Base-by-base conservation (phyloP, 73 alveolate genomes). In the Paramecium caudatum region DNA sequence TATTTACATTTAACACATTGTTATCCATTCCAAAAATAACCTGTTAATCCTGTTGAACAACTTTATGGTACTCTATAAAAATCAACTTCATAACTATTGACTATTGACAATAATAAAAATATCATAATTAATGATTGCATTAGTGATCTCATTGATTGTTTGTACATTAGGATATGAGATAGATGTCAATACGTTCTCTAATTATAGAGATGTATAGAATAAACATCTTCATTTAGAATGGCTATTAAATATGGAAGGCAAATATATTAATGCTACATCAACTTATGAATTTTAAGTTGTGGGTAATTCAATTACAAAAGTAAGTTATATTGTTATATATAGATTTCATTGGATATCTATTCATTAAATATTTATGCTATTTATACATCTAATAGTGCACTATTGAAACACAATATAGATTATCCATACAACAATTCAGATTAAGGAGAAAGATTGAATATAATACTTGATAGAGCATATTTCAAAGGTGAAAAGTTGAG, bases 281-380 rank as follows among this genome's bases (percentile, higher is more conserved):
- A 5, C 19, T 8, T 74, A 37, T 43, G 6, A 19, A 37, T 74
- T 74, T 19, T 12, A 74, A 41, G 62, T 74, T 43, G 49, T 65
- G 10, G 49, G 49, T 13, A 30, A 3, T 32, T 30, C 3, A 33
- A 36, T 65, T 15, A 65, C 27, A n/a, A 33, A 33, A 36, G 83
- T 65, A 65, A 32, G 3, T 4, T 1, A 15, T 32, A 10, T 62
- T 10, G 2, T n/a, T 9, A 10, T 39, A 13, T 39, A 19, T 74
- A 74, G 88, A 74, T 74, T n/a, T 74, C 62, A 17, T 45, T 74
- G 46, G 88, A 74, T 39, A 74, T 74, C 25, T 74, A 74, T 39
- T 15, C 36, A 37, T 23, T 74, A 2, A 43, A 74, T 17, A 74
- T 74, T 23, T 23, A 74, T 21, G 16, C 47, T 0, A 39, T 43